Base-by-base conservation (phyloP, 352 stramenopile genomes). In the Phytophthora lateralis region DNA sequence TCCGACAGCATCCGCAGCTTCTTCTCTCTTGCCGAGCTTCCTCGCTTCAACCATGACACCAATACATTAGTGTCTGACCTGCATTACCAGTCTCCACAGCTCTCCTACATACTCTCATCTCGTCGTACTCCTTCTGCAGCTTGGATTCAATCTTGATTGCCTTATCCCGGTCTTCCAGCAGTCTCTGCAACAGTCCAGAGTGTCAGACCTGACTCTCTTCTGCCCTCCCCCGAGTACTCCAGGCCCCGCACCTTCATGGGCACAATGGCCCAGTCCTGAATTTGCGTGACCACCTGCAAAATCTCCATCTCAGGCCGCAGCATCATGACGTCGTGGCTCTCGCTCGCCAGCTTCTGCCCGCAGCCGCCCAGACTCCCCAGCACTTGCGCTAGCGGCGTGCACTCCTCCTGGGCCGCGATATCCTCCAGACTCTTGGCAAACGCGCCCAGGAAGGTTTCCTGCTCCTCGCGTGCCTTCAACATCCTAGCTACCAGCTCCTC, bases 121-220 rank as follows among this genome's bases (percentile, higher is more conserved):
- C 84, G 15, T 93, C 81, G 35, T 87, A 88, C 57, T 95, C 86
- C 42, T 83, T 88, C 42, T 93, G 82, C 10, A 95, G 56, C 46
- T 92, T 92, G 1, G 51, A 51, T 20, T 91, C 76, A 27, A 90
- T 90, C 69, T 93, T 93, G 35, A 91, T 70, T 4, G 78, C 79
- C 51, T 93, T 95, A 14, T 93, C 86, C 0, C 86, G 76, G 58
- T 95, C 86, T 45, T 93, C 86, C 26, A 93, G 47, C n/a, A 95
- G 49, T 27, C 81, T 73, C 83, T 93, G 37, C 27, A 46, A 4
- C 10, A 47, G 17, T 21, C 8, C 10, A 44, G 20, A 51, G 27
- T 3, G 29, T 49, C 11, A 55, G 32, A 15, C 47, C 12, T 11
- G 34, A 17, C 11, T 35, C 26, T 30, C 26, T 30, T 30, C 26